A percentile compares a stretch with the other conserved stretches of the same genome.
phyloP scores from a whole-genome alignment of 179 eudicot genomes.

The Beta corolliflora region DNA sequence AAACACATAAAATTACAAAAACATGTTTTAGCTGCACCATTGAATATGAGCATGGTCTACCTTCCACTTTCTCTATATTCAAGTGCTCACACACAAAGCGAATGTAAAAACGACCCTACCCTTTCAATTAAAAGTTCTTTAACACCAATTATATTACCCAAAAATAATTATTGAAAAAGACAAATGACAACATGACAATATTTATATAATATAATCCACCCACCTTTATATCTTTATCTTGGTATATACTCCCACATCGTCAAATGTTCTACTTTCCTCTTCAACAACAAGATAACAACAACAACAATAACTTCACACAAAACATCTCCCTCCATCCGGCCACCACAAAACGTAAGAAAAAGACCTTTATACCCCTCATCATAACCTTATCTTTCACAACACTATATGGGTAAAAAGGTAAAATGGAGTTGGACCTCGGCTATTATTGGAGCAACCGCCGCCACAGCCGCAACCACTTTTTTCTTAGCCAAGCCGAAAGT shows the following conservation, averaged over 20 bases:
- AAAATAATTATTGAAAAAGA: background rate
- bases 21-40: no score
- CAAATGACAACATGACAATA: background rate
- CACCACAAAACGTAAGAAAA: no score
- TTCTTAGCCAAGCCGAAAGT: conserved; percentile 51
- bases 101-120: background rate
- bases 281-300: no score
- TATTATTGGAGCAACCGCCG: conserved; percentile 66
- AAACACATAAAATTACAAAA: no score
- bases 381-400: no score
- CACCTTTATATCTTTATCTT: background rate
- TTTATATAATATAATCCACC: background rate
- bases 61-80: no score
- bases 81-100: conserved; percentile 16
- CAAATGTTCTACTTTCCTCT: no score
- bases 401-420: conserved; percentile 37
- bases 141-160: background rate
- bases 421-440: conserved; percentile 83
- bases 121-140: background rate
- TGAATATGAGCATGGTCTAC: no score
- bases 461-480: conserved; percentile 49
- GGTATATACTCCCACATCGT: background rate
- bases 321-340: background rate
- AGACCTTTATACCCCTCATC: no score
- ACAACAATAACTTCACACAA: background rate